These are phyloP conservation scores for Cucumis melo DNA, from an alignment of 306 rosid species.

Conservation along the genomic window DNA sequence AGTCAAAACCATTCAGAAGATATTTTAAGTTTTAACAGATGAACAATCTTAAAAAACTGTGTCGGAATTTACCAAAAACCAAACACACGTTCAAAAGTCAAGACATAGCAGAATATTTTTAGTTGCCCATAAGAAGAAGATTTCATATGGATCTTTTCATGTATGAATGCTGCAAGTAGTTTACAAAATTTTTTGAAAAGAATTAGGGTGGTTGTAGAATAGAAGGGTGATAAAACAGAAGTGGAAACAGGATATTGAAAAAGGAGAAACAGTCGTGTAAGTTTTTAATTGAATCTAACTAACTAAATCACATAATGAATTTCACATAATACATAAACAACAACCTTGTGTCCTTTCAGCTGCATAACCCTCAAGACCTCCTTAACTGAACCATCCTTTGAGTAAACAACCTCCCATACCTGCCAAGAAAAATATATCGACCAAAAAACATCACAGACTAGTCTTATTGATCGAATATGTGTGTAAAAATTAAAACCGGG, in stretches of 20 bases:
- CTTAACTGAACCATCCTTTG: constrained; percentile 91
- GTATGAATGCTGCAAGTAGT: not conserved
- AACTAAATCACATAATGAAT: not conserved
- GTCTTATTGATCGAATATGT: not conserved
- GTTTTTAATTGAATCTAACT: not conserved
- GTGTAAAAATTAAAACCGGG: not conserved
- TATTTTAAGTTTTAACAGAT: not conserved
- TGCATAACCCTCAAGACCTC: constrained; percentile 90
- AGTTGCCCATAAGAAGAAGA: not conserved
- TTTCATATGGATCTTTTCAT: not conserved
- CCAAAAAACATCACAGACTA: not conserved
- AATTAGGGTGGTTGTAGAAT: not conserved
- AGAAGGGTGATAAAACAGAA: not conserved
- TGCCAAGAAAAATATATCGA: constrained; percentile 15
- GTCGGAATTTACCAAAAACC: not conserved
- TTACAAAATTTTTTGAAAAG: not conserved
- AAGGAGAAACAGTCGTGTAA: not conserved
- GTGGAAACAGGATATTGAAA: not conserved
- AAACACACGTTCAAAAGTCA: not conserved
- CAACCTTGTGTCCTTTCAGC: constrained; percentile 98
- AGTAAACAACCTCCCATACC: constrained; percentile 91
- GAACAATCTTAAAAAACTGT: not conserved
- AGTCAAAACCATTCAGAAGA: not conserved
- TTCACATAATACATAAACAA: not conserved
- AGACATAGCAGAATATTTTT: not conserved